Evolutionary conservation across 495 filamentous ascomycete species (phyloP).

Genomic region (Tuber magnatum): DNA sequence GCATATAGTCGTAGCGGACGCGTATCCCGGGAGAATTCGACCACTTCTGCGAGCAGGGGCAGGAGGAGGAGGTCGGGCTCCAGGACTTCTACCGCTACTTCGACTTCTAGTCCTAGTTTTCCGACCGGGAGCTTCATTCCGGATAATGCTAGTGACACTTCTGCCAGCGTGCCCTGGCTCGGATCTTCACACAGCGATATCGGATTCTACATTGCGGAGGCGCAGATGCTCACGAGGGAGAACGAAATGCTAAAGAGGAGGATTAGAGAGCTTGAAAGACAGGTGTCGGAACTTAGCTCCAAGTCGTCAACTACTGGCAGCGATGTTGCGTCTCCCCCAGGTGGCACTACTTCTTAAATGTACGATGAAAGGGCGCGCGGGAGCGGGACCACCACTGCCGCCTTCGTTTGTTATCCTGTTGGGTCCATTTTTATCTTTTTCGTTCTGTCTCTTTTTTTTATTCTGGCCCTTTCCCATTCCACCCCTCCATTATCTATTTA

Average conservation of each 20-base stretch:
- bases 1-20: constrained; percentile 37
- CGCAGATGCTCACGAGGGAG: constrained; percentile 74
- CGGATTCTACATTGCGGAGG: constrained; percentile 88
- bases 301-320: constrained; percentile 18
- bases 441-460: not conserved
- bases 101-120: constrained; percentile 51
- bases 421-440: not conserved
- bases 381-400: not conserved
- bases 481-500: not conserved
- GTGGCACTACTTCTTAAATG: not conserved
- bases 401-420: not conserved
- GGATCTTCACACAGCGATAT: constrained; percentile 56
- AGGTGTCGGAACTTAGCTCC: constrained; percentile 34
- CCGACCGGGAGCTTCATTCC: constrained; percentile 22
- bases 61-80: constrained; percentile 31
- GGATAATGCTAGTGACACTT: constrained; percentile 30
- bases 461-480: not conserved
- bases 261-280: constrained; percentile 72
- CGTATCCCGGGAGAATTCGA: constrained; percentile 33
- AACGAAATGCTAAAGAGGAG: constrained; percentile 87
- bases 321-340: not conserved
- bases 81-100: constrained; percentile 54
- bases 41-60: not conserved
- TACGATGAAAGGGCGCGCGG: not conserved
- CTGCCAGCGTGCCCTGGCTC: constrained; percentile 49